phyloP scores from a whole-genome alignment of 2,329 filamentous ascomycete genomes.

The Penicillium hordei region DNA sequence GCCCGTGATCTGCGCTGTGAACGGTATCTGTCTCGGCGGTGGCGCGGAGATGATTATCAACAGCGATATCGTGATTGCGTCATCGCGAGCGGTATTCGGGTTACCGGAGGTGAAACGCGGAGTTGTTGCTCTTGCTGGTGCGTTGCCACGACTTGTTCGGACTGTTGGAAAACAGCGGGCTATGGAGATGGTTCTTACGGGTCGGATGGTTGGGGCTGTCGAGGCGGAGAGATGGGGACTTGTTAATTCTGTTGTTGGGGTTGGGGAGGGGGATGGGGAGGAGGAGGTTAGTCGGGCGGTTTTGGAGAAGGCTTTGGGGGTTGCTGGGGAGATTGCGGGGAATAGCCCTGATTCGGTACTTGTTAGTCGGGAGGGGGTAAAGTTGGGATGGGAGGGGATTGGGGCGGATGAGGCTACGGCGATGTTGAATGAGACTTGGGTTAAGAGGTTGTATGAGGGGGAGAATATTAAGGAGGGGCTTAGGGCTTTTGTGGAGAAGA shows the following conservation, averaged over 20 bases:
- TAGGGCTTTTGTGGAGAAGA: constrained; percentile 73
- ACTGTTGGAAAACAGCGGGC: constrained; percentile 68
- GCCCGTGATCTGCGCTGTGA: constrained; percentile 72
- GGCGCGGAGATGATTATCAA: constrained; percentile 76
- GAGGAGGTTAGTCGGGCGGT: constrained; percentile 24
- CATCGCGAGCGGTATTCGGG: constrained; percentile 58
- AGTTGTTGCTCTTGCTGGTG: constrained; percentile 70
- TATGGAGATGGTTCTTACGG: constrained; percentile 70
- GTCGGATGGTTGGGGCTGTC: constrained; percentile 57
- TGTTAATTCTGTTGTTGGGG: constrained; percentile 64
- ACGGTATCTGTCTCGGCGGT: constrained; percentile 72
- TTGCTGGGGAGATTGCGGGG: constrained; percentile 61
- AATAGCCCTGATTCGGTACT: constrained; percentile 76
- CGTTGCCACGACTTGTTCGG: constrained; percentile 64
- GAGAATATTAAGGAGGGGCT: constrained; percentile 76
- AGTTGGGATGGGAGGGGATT: constrained; percentile 69
- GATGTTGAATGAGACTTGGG: constrained; percentile 59
- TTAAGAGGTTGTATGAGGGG: constrained; percentile 59
- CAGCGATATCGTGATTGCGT: constrained; percentile 67
- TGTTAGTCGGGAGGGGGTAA: constrained; percentile 69
- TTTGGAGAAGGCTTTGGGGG: constrained; percentile 52
- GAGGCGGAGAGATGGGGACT: constrained; percentile 68
- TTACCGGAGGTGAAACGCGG: constrained; percentile 72
- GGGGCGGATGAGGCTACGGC: constrained; percentile 64
- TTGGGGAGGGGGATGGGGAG: constrained; percentile 17